Evolutionary conservation across 495 filamentous ascomycete species (phyloP).

Genomic region (Hyaloscypha bicolor): DNA sequence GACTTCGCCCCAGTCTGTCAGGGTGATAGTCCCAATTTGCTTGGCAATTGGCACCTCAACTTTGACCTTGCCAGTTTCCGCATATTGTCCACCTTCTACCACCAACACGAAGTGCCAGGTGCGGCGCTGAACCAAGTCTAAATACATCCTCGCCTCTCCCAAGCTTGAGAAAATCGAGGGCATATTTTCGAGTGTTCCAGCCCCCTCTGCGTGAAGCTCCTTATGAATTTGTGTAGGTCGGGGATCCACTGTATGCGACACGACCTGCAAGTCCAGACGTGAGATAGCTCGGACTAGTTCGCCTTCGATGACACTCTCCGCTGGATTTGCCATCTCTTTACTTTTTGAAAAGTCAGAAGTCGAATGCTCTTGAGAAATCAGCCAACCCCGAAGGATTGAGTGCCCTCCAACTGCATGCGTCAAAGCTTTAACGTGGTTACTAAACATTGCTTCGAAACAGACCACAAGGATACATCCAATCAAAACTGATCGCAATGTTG

Average conservation of each 20-base stretch:
- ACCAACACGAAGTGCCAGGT: neutral
- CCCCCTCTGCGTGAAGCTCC: neutral
- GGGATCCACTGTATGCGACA: slow-evolving; percentile 1
- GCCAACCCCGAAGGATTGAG: neutral
- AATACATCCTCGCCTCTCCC: neutral
- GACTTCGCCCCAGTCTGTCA: no score
- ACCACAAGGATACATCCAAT: neutral
- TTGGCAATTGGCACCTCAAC: neutral
- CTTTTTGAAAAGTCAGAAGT: neutral
- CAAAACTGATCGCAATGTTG: neutral
- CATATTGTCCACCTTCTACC: neutral
- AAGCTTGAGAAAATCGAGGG: neutral
- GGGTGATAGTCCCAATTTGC: no score
- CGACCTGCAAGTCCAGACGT: neutral
- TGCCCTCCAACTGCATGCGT: neutral
- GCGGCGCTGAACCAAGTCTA: neutral
- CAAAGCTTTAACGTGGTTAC: neutral
- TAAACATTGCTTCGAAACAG: neutral
- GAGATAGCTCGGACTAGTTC: neutral
- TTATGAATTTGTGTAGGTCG: neutral
- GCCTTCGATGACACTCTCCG: neutral
- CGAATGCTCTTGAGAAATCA: neutral
- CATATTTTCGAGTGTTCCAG: neutral
- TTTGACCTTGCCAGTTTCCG: neutral
- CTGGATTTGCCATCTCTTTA: neutral